phyloP scores from a whole-genome alignment of 371 early-diverging fungal genomes.

The Phascolomyces articulosus region DNA sequence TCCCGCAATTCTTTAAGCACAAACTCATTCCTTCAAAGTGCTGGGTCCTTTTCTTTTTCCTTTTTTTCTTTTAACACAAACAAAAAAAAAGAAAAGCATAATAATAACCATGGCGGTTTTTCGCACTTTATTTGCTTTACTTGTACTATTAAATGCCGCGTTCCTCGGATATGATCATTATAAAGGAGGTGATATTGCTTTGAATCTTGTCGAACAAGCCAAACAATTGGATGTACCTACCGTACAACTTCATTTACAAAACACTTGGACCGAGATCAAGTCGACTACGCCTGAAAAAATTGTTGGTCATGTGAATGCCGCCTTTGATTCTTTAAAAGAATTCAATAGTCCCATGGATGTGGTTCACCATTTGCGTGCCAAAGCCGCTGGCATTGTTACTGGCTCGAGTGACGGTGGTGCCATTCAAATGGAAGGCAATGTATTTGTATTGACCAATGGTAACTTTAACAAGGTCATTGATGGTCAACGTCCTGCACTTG shows the following conservation, averaged over 20 bases:
- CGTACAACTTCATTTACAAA: constrained; percentile 44
- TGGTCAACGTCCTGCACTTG: constrained; percentile 88
- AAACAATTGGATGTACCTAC: constrained; percentile 47
- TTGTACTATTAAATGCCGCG: constrained; percentile 36
- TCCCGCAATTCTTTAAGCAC: too few species aligned
- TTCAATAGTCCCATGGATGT: constrained; percentile 51
- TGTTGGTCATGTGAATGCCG: constrained; percentile 51
- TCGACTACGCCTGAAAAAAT: constrained; percentile 49
- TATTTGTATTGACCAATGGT: constrained; percentile 75
- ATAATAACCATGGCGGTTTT: constrained; percentile 29
- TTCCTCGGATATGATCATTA: constrained; percentile 48
- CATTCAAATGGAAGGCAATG: constrained; percentile 36
- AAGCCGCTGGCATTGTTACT: constrained; percentile 22
- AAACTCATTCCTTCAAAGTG: neutral
- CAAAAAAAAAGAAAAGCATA: too few species aligned
- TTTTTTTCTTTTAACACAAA: neutral
- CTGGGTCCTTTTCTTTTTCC: neutral
- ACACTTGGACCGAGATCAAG: constrained; percentile 33
- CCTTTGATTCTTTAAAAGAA: constrained; percentile 62
- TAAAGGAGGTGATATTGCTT: constrained; percentile 58
- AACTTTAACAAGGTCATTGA: constrained; percentile 78
- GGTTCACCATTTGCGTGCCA: constrained; percentile 42
- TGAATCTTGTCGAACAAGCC: constrained; percentile 56
- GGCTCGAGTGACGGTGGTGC: constrained; percentile 9
- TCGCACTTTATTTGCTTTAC: constrained; percentile 41